Evolutionary conservation across 2,329 filamentous ascomycete genomes (phyloP).

Genomic region (Achaetomium macrosporum): DNA sequence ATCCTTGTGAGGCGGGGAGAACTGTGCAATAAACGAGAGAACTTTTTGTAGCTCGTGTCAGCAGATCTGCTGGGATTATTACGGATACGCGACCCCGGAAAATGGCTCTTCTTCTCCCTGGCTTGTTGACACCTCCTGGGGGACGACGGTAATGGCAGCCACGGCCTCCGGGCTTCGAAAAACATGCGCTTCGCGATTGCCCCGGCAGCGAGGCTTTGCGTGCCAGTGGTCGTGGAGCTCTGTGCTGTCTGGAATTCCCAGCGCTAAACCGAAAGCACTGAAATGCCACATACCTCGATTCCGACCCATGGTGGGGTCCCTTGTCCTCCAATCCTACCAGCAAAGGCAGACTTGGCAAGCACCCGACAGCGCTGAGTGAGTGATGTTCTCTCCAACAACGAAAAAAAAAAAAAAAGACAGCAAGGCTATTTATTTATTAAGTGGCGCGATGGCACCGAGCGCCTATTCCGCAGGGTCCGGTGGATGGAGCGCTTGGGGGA

Average conservation of each 20-base stretch:
- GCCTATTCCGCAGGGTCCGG: not conserved
- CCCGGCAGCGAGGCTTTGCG: constrained; percentile 7
- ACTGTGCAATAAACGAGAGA: constrained; percentile 81
- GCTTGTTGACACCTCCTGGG: not conserved
- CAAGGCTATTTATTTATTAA: not conserved
- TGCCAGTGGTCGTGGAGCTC: constrained; percentile 7
- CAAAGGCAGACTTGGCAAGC: constrained; percentile 5
- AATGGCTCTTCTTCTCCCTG: not conserved
- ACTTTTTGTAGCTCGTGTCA: constrained; percentile 48
- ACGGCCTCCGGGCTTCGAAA: not conserved
- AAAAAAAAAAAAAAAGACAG: not conserved
- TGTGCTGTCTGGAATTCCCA: not conserved
- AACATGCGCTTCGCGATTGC: constrained; percentile 2
- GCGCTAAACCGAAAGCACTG: constrained; percentile 7
- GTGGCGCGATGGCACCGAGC: not conserved
- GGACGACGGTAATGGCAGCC: not conserved
- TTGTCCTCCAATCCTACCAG: not conserved
- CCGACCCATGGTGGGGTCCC: constrained; percentile 42
- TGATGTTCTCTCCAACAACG: not conserved
- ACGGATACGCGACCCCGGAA: not conserved
- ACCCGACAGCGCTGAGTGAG: not conserved
- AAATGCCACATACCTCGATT: constrained; percentile 46
- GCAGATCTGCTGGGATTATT: constrained; percentile 25
- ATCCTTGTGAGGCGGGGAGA: constrained; percentile 49
- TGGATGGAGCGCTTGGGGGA: not conserved